phyloP scores from a whole-genome alignment of 2,329 filamentous ascomycete species.

The Shiraia sp. region DNA sequence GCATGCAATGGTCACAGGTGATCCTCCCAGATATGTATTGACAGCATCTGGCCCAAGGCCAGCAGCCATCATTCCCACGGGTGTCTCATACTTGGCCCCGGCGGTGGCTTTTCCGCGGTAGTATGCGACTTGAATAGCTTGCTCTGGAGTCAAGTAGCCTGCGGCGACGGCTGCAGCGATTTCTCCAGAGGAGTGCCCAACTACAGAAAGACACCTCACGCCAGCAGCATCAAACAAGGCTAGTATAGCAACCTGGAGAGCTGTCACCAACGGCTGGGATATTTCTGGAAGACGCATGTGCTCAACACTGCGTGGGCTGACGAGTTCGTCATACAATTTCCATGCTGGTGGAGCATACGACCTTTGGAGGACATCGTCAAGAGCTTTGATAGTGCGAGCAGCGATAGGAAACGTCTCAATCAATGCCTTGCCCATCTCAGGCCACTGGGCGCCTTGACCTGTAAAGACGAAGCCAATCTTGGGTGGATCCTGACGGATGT shows the following conservation, averaged over 20 bases:
- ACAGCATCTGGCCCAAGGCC: conserved; percentile 13
- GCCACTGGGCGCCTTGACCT: conserved; percentile 52
- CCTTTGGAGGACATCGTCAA: conserved; percentile 8
- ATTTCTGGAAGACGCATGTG: conserved; percentile 9
- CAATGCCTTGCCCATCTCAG: conserved; percentile 39
- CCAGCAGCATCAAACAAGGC: conserved; percentile 9
- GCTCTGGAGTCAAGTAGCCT: conserved; percentile 15
- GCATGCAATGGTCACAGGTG: conserved; percentile 7
- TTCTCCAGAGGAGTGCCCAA: conserved; percentile 27
- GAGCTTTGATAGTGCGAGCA: conserved; percentile 10
- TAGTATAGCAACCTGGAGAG: conserved; percentile 15
- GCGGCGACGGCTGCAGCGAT: conserved; percentile 29
- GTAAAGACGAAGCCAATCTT: conserved; percentile 28
- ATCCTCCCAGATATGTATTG: conserved; percentile 3
- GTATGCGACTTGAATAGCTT: conserved; percentile 10
- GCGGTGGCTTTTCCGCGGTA: conserved; percentile 20
- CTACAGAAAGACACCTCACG: conserved; percentile 7
- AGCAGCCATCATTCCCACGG: conserved; percentile 23
- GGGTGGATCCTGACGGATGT: no score
- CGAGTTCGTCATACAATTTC: conserved; percentile 12
- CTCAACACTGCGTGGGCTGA: neutral
- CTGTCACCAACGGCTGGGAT: conserved; percentile 16
- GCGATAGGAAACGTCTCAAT: conserved; percentile 4
- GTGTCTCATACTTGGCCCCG: neutral
- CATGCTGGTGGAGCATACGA: conserved; percentile 13